A percentile compares a stretch with the other conserved stretches of the same genome.
Conservation (phyloP, 2,329 filamentous ascomycete genomes). For the Fusarium abutilonis region DNA sequence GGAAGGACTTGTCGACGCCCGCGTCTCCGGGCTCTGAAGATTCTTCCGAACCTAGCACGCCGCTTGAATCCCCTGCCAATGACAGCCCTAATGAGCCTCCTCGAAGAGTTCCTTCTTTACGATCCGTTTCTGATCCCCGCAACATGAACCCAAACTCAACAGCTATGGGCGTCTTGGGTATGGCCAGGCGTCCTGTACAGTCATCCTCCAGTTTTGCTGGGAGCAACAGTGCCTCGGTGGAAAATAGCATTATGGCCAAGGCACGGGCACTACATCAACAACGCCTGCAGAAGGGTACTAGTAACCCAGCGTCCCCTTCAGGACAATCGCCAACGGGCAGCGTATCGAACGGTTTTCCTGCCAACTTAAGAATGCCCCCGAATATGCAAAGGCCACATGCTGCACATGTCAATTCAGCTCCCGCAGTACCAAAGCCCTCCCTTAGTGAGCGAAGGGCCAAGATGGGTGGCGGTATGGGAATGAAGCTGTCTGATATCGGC, state of each 20-base stretch:
- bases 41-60: conserved; percentile 60
- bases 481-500: conserved; percentile 68
- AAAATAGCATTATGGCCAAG: conserved; percentile 58
- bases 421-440: conserved; percentile 63
- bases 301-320: conserved; percentile 46
- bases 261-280: conserved; percentile 59
- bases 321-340: conserved; percentile 49
- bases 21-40: conserved; percentile 57
- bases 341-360: conserved; percentile 56
- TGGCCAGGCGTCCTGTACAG: conserved; percentile 63
- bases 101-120: conserved; percentile 66
- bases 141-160: conserved; percentile 86
- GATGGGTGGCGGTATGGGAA: conserved; percentile 48
- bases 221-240: conserved; percentile 46
- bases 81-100: conserved; percentile 51
- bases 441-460: conserved; percentile 72
- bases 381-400: conserved; percentile 58
- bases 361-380: conserved; percentile 55
- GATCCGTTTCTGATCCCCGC: conserved; percentile 68
- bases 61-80: conserved; percentile 54
- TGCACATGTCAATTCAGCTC: conserved; percentile 64
- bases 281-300: conserved; percentile 56
- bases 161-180: conserved; percentile 79
- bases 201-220: conserved; percentile 51
- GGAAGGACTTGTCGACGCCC: conserved; percentile 51